Base-by-base conservation (phyloP, 2,329 filamentous ascomycete species). In the Neopestalotiopsis clavispora region DNA sequence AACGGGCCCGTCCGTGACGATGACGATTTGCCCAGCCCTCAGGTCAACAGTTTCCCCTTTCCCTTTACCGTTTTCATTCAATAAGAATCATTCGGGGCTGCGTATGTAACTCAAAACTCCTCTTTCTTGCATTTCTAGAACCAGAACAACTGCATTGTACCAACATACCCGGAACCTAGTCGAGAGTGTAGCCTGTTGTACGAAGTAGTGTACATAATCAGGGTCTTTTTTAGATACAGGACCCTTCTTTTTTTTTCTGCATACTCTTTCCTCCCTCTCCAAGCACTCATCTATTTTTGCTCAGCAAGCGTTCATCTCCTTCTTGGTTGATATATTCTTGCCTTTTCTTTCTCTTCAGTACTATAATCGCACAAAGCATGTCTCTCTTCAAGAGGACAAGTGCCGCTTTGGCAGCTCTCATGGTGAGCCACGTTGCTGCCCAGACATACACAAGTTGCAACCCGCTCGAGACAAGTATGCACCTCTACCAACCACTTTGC, bases 361-460 rank as follows among this genome's bases (percentile, higher is more conserved):
- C 63, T 67, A 68, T 68, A 70, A 69, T 66, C 59, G 9, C 61
- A 63, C 59, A 63, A 66, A 40, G 65, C 49, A 78, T 78, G 75
- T 42, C 73, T 23, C 71, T 74, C 63, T 68, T 68, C 30, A 67
- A 69, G 60, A 72, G 69, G 64, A 69, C 67, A 57, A 69, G 70
- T 65, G 73, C 72, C 3, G 71, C 72, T 14, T 69, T 71, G 42
- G 69, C 73, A 5, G 73, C 71, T 9, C 49, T 77, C 49, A 65
- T 77, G n/a, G 71, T 73, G 30, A 30, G 69, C 62, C 66, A 66
- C 38, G 70, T 71, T 58, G 68, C 68, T 66, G 77, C 77, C 13
- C 77, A 79, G 69, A 77, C 77, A 65, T 78, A 74, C 52, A 71
- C 76, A 20, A 73, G 72, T 38, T 79, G 77, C 68, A 78, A 78